Percentiles rank a stretch among this genome's conserved stretches.
These are phyloP conservation scores for Penicillium crystallinum DNA, from an alignment of 495 filamentous ascomycete genomes.

Conservation along the genomic window DNA sequence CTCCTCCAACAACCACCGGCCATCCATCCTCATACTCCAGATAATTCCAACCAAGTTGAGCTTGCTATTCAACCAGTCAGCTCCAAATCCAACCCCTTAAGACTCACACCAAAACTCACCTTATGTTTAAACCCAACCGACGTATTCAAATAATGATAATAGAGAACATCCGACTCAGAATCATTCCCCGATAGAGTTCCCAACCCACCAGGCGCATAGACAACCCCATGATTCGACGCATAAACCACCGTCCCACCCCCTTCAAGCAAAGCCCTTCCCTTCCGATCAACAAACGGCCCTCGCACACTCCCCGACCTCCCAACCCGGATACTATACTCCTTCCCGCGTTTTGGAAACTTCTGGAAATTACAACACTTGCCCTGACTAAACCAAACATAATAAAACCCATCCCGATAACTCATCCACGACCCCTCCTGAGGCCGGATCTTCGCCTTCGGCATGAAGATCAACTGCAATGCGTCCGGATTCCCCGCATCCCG, in stretches of 20 bases:
- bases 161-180: slow-evolving; percentile 37
- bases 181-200: slow-evolving; percentile 31
- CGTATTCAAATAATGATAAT: slow-evolving; percentile 47
- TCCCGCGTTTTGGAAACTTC: slow-evolving; percentile 45
- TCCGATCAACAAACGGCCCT: slow-evolving; percentile 41
- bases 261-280: slow-evolving; percentile 22
- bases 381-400: slow-evolving; percentile 66
- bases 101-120: slow-evolving; percentile 19
- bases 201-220: slow-evolving; percentile 45
- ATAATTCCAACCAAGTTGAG: slow-evolving; percentile 42
- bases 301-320: slow-evolving; percentile 32
- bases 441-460: slow-evolving; percentile 25
- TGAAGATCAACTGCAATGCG: slow-evolving; percentile 45
- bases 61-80: slow-evolving; percentile 27
- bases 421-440: slow-evolving; percentile 60
- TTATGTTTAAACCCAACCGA: slow-evolving; percentile 34
- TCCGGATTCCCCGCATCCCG: slow-evolving; percentile 31
- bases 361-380: slow-evolving; percentile 63
- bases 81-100: background rate
- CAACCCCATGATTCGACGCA: slow-evolving; percentile 39
- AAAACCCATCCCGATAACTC: slow-evolving; percentile 53
- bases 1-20: slow-evolving; percentile 29
- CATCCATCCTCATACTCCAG: slow-evolving; percentile 42
- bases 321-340: slow-evolving; percentile 56
- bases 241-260: slow-evolving; percentile 44